Conservation (phyloP, 208 protist species). For the Crithidia brevicula region DNA sequence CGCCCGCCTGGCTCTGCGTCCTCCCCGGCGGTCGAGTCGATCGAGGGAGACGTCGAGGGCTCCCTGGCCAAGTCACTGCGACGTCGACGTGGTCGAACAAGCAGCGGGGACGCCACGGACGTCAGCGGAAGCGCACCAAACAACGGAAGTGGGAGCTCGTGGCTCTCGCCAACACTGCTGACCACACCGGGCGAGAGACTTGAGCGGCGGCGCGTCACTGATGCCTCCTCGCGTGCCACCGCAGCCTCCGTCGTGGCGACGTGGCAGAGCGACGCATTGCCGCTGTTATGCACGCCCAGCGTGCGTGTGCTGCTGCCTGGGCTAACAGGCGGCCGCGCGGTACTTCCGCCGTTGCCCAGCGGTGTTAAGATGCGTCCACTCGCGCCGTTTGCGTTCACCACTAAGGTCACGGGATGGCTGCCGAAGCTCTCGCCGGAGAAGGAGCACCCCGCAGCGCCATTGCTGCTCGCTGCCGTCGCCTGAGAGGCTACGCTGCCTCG, state of each 20-base stretch:
- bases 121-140: not conserved
- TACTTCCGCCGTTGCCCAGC: not conserved
- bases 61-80: constrained; percentile 3
- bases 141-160: not conserved
- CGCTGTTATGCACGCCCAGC: too few species aligned
- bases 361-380: not conserved
- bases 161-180: not conserved
- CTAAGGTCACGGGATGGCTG: not conserved
- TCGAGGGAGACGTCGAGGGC: constrained; percentile 1
- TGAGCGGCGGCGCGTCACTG: not conserved
- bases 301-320: not conserved
- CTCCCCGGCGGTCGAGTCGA: not conserved
- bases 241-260: not conserved
- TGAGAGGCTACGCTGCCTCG: not conserved
- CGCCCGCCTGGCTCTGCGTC: not conserved
- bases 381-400: not conserved
- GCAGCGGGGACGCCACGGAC: not conserved
- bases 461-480: not conserved
- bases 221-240: constrained; percentile 6
- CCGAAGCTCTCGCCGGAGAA: not conserved
- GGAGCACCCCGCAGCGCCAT: not conserved
- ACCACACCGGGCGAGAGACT: not conserved
- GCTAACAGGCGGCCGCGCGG: not conserved
- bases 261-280: not conserved
- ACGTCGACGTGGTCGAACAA: not conserved